These are phyloP conservation scores for Jimgerdemannia lactiflua DNA, from an alignment of 192 early-diverging fungal genomes.

Conservation along the genomic window DNA sequence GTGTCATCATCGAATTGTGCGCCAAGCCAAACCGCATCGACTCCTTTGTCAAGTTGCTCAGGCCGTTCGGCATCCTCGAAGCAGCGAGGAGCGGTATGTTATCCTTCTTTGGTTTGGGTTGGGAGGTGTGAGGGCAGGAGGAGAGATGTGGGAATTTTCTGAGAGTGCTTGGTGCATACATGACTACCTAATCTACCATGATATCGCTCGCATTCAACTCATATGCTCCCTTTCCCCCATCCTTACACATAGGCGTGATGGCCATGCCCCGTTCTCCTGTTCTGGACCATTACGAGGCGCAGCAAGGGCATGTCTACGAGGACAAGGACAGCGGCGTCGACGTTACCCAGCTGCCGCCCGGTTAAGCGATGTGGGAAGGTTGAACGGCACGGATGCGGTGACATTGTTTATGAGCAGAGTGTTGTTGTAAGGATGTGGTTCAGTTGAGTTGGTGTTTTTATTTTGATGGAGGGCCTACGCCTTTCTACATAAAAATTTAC, in stretches of 20 bases:
- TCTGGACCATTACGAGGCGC: slow-evolving; percentile 69
- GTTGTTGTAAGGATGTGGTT: too few species aligned
- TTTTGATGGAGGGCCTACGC: too few species aligned
- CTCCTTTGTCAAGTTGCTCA: slow-evolving; percentile 89
- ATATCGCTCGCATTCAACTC: background rate
- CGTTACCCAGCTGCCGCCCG: slow-evolving; percentile 89
- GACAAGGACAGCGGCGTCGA: slow-evolving; percentile 71
- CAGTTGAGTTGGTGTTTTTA: too few species aligned
- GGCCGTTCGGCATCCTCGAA: slow-evolving; percentile 96
- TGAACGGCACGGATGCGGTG: too few species aligned
- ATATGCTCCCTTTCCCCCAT: background rate
- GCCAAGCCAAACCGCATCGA: slow-evolving; percentile 88
- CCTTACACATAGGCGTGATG: slow-evolving; percentile 90
- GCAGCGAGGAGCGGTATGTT: slow-evolving; percentile 79
- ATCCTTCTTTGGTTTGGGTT: background rate
- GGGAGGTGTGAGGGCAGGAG: background rate
- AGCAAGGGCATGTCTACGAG: slow-evolving; percentile 57
- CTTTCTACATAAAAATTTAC: too few species aligned
- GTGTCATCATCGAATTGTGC: slow-evolving; percentile 81
- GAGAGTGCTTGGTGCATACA: background rate
- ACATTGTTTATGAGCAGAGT: too few species aligned
- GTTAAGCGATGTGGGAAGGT: slow-evolving; percentile 45
- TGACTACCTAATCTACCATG: too few species aligned
- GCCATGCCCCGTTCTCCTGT: slow-evolving; percentile 93
- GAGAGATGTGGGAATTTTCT: background rate